Conservation (phyloP, 495 filamentous ascomycete species). For the Bryoglossum gracile region DNA sequence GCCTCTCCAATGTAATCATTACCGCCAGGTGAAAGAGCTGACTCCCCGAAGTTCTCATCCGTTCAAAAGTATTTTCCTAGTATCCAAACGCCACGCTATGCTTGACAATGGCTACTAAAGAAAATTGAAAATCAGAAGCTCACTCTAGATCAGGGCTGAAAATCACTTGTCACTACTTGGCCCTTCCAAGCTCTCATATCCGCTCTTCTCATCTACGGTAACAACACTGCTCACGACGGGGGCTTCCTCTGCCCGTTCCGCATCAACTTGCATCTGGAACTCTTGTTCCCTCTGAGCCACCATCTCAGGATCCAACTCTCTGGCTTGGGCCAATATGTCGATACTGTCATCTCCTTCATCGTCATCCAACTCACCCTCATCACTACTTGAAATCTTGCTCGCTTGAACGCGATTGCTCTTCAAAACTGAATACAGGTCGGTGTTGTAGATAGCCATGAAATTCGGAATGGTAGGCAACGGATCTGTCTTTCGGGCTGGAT, state of each 20-base stretch:
- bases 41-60: no score
- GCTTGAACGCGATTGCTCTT: not conserved
- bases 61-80: no score
- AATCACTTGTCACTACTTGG: no score
- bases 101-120: no score
- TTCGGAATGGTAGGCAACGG: not conserved
- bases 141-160: no score
- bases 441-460: not conserved
- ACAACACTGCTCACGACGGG: conserved; percentile 36
- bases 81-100: no score
- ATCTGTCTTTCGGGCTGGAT: conserved; percentile 21
- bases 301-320: conserved; percentile 11
- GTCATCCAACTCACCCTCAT: conserved; percentile 18
- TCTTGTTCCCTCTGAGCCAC: conserved; percentile 10
- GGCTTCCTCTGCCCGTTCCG: not conserved
- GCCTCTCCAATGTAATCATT: no score
- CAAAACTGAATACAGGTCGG: not conserved
- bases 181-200: conserved; percentile 30
- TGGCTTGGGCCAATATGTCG: conserved; percentile 17
- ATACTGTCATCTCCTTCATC: conserved; percentile 24
- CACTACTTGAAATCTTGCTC: no score
- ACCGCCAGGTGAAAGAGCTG: no score
- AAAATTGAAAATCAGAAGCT: no score
- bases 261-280: conserved; percentile 14
- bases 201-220: conserved; percentile 38